A percentile compares a stretch with the other conserved stretches of the same genome.
Evolutionary conservation across 352 stramenopile species (phyloP).

Genomic region (Phytopythium litorale): DNA sequence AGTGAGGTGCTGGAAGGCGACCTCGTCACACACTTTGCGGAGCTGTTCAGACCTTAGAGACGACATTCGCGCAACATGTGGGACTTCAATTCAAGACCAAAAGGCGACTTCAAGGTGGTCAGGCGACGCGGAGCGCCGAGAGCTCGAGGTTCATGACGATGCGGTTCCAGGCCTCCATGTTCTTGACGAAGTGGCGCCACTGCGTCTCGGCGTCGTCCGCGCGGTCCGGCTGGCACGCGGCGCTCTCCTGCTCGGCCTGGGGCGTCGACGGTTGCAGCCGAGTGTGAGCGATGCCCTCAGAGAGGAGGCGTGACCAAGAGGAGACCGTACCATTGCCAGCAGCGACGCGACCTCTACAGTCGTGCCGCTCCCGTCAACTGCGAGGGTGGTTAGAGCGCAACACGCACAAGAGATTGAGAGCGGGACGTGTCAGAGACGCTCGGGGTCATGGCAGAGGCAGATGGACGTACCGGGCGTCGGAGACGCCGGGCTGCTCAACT

Average conservation of each 20-base stretch:
- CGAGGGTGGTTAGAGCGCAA: too few relatives aligned
- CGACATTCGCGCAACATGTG: too few relatives aligned
- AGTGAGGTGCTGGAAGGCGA: too few relatives aligned
- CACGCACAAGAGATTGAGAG: neutral
- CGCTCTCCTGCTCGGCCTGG: constrained; percentile 44
- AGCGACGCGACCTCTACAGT: constrained; percentile 20
- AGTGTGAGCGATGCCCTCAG: neutral
- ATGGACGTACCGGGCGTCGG: constrained; percentile 5
- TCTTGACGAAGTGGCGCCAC: constrained; percentile 79
- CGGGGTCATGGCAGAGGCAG: neutral
- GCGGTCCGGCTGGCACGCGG: constrained; percentile 21
- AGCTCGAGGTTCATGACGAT: constrained; percentile 72
- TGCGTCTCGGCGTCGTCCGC: constrained; percentile 45
- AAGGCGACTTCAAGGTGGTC: too few relatives aligned
- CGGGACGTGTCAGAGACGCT: neutral
- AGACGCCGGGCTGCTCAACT: constrained; percentile 15
- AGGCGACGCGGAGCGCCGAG: too few relatives aligned
- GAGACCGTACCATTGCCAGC: constrained; percentile 44
- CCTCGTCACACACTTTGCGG: neutral
- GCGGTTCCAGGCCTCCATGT: constrained; percentile 85
- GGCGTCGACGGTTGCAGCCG: neutral
- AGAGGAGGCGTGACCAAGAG: neutral
- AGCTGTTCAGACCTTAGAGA: neutral
- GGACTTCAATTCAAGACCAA: too few relatives aligned
- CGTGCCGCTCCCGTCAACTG: neutral